Conservation (phyloP, 1,284 basidiomycete genomes). For the Trichosporon sp. region DNA sequence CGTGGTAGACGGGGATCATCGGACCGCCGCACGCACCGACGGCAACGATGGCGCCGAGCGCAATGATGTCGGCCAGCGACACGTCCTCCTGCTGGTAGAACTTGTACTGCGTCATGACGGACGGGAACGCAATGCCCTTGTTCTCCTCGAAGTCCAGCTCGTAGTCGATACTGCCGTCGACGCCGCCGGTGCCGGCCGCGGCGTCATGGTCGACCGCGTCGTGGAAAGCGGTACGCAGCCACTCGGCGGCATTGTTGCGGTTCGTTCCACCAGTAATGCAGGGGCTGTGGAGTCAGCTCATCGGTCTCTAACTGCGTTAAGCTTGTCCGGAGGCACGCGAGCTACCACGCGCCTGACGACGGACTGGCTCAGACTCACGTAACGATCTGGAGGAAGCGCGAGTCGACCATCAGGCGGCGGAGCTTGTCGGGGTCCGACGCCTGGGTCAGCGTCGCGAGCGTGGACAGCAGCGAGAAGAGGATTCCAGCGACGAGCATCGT, state of each 20-base stretch:
- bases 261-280: constrained; percentile 30
- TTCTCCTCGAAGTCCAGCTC: constrained; percentile 15
- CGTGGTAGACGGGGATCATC: constrained; percentile 13
- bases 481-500: constrained; percentile 2
- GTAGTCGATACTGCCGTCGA: constrained; percentile 20
- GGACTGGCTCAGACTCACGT: neutral
- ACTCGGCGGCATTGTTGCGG: constrained; percentile 17
- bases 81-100: constrained; percentile 14
- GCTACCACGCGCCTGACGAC: neutral
- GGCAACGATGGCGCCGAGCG: constrained; percentile 15
- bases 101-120: constrained; percentile 13
- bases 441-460: neutral
- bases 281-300: constrained; percentile 19
- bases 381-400: constrained; percentile 9
- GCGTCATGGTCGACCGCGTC: constrained; percentile 18
- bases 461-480: neutral
- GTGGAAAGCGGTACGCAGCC: constrained; percentile 21
- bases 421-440: constrained; percentile 11
- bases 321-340: neutral
- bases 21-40: constrained; percentile 19
- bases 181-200: constrained; percentile 16
- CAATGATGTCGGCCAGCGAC: constrained; percentile 14
- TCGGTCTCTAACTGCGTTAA: neutral
- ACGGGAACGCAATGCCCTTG: constrained; percentile 9
- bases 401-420: constrained; percentile 13